phyloP scores from a whole-genome alignment of 1,284 basidiomycete species.

The Marasmius oreades region DNA sequence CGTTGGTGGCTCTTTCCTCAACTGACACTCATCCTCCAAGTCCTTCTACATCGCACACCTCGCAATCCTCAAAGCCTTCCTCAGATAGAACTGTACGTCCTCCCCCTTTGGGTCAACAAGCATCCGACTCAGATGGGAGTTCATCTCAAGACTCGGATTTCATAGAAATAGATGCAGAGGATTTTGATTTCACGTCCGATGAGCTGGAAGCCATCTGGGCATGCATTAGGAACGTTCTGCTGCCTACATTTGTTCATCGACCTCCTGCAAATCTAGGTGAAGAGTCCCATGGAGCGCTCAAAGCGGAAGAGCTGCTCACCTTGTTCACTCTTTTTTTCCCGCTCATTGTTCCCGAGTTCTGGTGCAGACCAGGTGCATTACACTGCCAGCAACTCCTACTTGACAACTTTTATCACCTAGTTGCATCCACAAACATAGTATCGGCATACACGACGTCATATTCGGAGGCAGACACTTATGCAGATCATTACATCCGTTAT shows the following conservation, averaged over 20 bases:
- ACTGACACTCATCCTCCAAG: slow-evolving; percentile 8
- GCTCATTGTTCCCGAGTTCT: slow-evolving; percentile 24
- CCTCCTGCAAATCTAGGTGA: slow-evolving; percentile 33
- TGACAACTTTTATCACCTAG: too few species aligned
- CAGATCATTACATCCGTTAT: slow-evolving; percentile 7
- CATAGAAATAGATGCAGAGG: slow-evolving; percentile 5
- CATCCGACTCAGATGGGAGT: slow-evolving; percentile 6
- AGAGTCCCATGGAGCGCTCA: slow-evolving; percentile 31
- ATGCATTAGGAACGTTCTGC: slow-evolving; percentile 21
- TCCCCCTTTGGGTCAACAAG: too few species aligned
- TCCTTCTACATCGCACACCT: background rate
- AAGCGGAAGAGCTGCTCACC: slow-evolving; percentile 28
- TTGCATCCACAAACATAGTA: slow-evolving; percentile 15
- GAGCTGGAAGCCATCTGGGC: slow-evolving; percentile 18
- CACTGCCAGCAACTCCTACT: slow-evolving; percentile 1
- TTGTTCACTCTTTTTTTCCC: slow-evolving; percentile 29
- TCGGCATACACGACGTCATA: slow-evolving; percentile 11
- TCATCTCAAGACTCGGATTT: slow-evolving; percentile 6
- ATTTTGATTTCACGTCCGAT: slow-evolving; percentile 17
- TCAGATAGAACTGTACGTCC: slow-evolving; percentile 5
- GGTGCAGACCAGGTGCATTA: background rate
- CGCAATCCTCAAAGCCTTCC: too few species aligned
- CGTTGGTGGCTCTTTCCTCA: background rate
- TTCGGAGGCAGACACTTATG: slow-evolving; percentile 8
- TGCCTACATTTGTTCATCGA: slow-evolving; percentile 27